These are phyloP conservation scores for Coffea canephora DNA, from an alignment of 257 asterid species.

Conservation along the genomic window DNA sequence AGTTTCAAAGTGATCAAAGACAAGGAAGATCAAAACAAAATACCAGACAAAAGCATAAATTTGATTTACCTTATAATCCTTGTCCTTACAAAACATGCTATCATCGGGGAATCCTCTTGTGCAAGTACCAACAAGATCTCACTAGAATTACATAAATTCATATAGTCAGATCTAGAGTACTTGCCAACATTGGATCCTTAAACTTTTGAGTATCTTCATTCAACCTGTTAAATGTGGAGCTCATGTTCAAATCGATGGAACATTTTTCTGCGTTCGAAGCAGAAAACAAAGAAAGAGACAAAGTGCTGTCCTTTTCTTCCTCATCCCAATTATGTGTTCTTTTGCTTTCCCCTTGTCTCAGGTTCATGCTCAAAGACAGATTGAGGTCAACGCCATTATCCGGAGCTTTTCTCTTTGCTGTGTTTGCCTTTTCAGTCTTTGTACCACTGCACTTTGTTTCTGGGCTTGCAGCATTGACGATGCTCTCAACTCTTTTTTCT, in stretches of 20 bases:
- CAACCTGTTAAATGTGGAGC: conserved; percentile 6
- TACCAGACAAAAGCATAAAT: neutral
- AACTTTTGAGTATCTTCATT: neutral
- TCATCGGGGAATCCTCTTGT: conserved; percentile 10
- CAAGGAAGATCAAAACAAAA: neutral
- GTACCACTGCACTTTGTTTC: conserved; percentile 14
- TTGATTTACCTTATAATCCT: neutral
- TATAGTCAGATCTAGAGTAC: conserved; percentile 41
- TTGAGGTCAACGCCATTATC: conserved; percentile 16
- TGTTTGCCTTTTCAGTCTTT: neutral
- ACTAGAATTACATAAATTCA: conserved; percentile 36
- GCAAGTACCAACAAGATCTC: conserved; percentile 45
- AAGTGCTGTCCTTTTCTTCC: conserved; percentile 24
- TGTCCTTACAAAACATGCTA: neutral
- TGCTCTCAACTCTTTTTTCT: conserved; percentile 3
- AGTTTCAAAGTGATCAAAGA: neutral
- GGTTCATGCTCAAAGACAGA: conserved; percentile 19
- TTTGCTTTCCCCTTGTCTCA: neutral
- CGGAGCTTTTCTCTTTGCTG: conserved; percentile 16
- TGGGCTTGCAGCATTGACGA: neutral
- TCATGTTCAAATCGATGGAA: conserved; percentile 10
- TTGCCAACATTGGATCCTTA: conserved; percentile 26
- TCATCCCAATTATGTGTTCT: conserved; percentile 6
- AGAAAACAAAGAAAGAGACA: conserved; percentile 31
- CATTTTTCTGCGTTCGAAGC: conserved; percentile 3